Base-by-base conservation (phyloP, 129 eudicot genomes). In the Scalesia atractyloides region DNA sequence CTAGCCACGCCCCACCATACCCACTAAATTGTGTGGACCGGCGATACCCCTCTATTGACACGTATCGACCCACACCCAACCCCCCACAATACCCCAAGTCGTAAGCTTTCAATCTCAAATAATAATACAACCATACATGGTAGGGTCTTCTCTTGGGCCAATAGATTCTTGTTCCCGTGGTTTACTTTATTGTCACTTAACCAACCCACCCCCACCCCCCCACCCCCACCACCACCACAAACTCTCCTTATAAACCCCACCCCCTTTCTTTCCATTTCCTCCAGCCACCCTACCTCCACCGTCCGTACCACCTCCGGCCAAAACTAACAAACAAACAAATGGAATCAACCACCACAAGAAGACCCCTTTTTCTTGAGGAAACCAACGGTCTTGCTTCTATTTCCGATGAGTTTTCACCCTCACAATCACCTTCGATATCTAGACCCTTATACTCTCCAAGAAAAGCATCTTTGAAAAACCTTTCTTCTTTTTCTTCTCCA, bases 361-460 rank as follows among this genome's bases (percentile, higher is more conserved):
- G 89, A 26, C 82, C 84, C 61, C 79, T 79, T 62, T 81, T 85
- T 53, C 56, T 79, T 14, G 89, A 85, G 70, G 82, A 75, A 61
- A 76, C 72, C 49, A 70, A 75, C 51, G 86, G 89, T 5, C 84
- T 85, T n/a, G 89, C 89, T 15, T 79, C 63, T 24, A 78, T 76
- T 18, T 33, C 77, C 3, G 78, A 79, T 46, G 79, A 53, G 12
- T 51, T 74, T 6, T 36, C 39, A 18, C 48, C 52, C 3, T 30
- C 81, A 17, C 64, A 73, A 13, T 54, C 76, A 47, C 69, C 80
- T 4, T 80, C 80, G 3, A 43, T 82, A 0, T 81, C 86, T 0
- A 79, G 86, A 73, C 89, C 89, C 8, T 7, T 85, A 2, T 82
- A 71, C 34, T 76, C 78, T 5, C 82, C 85, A 4, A 75, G 83